A percentile compares a stretch with the other conserved stretches of the same genome.
Evolutionary conservation across 2,329 filamentous ascomycete genomes (phyloP).

Genomic region (Diplodia intermedia): DNA sequence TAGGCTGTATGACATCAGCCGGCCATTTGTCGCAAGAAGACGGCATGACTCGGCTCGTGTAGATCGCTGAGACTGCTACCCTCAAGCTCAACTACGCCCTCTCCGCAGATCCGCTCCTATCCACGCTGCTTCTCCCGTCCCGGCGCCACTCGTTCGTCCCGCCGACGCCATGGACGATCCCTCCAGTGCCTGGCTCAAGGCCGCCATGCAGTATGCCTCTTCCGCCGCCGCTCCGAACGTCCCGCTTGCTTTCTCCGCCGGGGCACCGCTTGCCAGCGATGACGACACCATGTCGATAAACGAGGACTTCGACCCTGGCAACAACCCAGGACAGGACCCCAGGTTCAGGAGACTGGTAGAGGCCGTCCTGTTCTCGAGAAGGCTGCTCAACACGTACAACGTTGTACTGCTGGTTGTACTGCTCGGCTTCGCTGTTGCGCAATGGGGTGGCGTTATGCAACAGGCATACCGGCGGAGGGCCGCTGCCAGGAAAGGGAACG

Average conservation of each 20-base stretch:
- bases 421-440: constrained; percentile 46
- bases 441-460: constrained; percentile 43
- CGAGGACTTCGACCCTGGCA: constrained; percentile 21
- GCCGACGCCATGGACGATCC: constrained; percentile 18
- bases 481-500: neutral
- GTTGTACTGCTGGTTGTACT: constrained; percentile 48
- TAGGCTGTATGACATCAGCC: constrained; percentile 3
- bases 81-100: neutral
- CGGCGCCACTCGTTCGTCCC: neutral
- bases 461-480: constrained; percentile 31
- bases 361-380: constrained; percentile 48
- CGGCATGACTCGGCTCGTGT: constrained; percentile 22
- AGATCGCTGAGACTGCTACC: constrained; percentile 23
- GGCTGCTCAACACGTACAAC: constrained; percentile 52
- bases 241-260: neutral
- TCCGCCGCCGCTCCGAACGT: neutral
- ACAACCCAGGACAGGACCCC: constrained; percentile 45
- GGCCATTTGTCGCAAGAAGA: constrained; percentile 2
- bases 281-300: constrained; percentile 25
- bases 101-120: constrained; percentile 6
- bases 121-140: neutral
- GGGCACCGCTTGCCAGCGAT: constrained; percentile 4
- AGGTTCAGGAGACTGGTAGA: constrained; percentile 47
- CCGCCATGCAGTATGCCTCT: constrained; percentile 11
- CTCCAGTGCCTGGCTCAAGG: constrained; percentile 16